These are phyloP conservation scores for Fraxinus angustifolia DNA, from an alignment of 305 asterid species.

Conservation along the genomic window DNA sequence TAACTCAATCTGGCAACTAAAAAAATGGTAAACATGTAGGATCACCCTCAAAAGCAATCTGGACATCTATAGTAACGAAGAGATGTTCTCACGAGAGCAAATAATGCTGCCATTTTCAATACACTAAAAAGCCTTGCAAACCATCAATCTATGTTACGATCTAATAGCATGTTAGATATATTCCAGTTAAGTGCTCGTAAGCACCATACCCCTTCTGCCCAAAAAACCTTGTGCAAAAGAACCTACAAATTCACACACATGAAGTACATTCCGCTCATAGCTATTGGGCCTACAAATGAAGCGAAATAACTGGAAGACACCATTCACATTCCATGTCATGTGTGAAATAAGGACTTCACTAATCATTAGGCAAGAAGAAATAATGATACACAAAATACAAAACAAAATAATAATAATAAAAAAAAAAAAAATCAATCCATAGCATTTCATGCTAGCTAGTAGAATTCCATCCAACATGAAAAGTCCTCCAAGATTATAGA, in stretches of 20 bases:
- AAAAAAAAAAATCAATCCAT: not conserved
- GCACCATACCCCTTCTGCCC: not conserved
- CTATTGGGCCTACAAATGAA: not conserved
- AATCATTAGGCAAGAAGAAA: not conserved
- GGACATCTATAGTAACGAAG: not conserved
- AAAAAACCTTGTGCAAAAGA: not conserved
- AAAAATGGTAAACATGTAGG: not conserved
- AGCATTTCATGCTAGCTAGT: not conserved
- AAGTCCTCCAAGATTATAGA: conserved; percentile 9
- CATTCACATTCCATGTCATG: not conserved
- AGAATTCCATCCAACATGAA: not conserved
- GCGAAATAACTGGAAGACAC: not conserved
- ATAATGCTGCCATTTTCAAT: not conserved
- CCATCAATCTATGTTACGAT: not conserved
- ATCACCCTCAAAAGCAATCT: not conserved
- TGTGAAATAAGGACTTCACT: not conserved
- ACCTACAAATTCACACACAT: not conserved
- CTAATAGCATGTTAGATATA: not conserved
- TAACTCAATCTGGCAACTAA: not conserved
- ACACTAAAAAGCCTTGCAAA: not conserved
- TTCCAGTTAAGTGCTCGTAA: not conserved
- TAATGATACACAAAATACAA: not conserved
- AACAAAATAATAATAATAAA: too few relatives aligned
- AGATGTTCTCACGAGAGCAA: not conserved
- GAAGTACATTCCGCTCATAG: not conserved